Percentiles rank a stretch among this genome's conserved stretches.
Conservation (phyloP, 805 yeast species). For the Candida takata region DNA sequence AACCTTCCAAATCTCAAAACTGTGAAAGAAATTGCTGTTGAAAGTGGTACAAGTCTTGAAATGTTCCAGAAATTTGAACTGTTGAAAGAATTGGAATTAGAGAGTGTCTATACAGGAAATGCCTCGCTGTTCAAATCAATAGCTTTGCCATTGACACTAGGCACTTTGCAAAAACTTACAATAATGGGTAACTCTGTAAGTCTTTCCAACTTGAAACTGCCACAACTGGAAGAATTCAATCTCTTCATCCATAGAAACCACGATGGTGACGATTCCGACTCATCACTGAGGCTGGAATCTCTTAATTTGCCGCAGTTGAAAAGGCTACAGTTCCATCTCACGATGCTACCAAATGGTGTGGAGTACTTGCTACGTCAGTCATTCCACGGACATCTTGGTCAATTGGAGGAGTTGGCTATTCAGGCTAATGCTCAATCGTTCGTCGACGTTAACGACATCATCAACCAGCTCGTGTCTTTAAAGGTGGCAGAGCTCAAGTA, state of each 20-base stretch:
- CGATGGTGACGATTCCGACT: too few species aligned
- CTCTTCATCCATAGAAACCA: conserved; percentile 13
- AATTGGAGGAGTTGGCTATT: background rate
- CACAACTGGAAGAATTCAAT: conserved; percentile 7
- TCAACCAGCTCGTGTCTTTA: conserved; percentile 1
- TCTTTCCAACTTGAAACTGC: conserved; percentile 7
- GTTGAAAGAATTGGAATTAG: conserved; percentile 12
- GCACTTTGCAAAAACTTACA: conserved; percentile 6
- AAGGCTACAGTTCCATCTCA: background rate
- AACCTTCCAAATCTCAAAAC: conserved; percentile 14
- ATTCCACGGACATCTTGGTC: background rate
- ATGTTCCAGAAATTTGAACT: conserved; percentile 15
- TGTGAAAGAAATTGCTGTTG: conserved; percentile 17
- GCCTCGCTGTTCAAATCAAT: background rate
- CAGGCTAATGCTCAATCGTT: conserved; percentile 10
- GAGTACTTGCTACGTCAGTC: background rate
- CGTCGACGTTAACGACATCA: conserved; percentile 5
- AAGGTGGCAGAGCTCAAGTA: conserved; percentile 3
- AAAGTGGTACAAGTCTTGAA: conserved; percentile 15
- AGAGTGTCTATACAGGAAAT: conserved; percentile 18
- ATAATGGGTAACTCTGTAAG: conserved; percentile 19
- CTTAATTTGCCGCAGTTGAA: background rate
- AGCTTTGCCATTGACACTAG: conserved; percentile 2
- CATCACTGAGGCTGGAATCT: too few species aligned
- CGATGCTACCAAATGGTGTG: too few species aligned